Conservation (phyloP, 179 eudicot species). For the Heliamphora pulchella region DNA sequence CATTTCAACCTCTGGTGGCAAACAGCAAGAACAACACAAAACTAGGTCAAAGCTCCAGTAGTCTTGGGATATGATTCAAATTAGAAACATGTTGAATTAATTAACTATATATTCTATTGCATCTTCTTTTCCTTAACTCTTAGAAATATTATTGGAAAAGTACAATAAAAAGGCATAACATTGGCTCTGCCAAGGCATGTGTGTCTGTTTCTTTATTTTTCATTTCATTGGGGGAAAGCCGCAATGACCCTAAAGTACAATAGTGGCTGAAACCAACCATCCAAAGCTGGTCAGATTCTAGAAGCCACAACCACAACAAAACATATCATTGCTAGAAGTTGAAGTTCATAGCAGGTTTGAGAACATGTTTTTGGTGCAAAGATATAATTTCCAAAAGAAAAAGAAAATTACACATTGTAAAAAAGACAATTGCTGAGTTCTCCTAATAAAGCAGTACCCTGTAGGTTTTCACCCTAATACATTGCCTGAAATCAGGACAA, state of each 20-base stretch:
- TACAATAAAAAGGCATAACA: not conserved
- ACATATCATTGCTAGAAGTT: slow-evolving; percentile 2
- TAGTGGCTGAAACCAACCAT: not conserved
- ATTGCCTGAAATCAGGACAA: slow-evolving; percentile 1
- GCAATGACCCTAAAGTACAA: not conserved
- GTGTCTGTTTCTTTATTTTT: not conserved
- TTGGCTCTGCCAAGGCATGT: not conserved
- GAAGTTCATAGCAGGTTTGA: not conserved
- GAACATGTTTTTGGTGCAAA: not conserved
- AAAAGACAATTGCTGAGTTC: not conserved
- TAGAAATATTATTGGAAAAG: not conserved
- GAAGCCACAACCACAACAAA: not conserved
- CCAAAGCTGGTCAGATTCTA: not conserved
- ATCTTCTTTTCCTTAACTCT: not conserved
- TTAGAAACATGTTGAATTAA: not conserved
- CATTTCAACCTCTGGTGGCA: not conserved
- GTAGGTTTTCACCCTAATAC: not conserved
- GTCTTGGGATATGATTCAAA: not conserved
- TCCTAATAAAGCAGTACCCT: not conserved
- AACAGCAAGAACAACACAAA: slow-evolving; percentile 9
- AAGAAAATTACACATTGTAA: not conserved
- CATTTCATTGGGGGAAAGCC: not conserved
- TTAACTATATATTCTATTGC: not conserved
- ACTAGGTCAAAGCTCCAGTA: not conserved
- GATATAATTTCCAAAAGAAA: not conserved